These are phyloP conservation scores for Floccularia luteovirens DNA, from an alignment of 768 basidiomycete species.

Conservation along the genomic window DNA sequence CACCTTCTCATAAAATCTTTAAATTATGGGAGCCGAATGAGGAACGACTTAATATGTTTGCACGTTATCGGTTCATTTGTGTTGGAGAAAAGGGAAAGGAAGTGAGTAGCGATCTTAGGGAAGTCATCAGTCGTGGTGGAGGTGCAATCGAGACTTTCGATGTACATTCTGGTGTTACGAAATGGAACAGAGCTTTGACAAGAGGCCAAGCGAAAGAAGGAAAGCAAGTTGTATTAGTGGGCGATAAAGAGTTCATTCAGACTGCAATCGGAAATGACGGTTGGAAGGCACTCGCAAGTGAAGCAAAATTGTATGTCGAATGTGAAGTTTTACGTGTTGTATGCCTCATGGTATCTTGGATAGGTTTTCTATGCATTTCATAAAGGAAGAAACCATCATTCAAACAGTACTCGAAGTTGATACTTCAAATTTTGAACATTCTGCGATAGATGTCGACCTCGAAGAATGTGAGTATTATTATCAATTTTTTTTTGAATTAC, in stretches of 20 bases:
- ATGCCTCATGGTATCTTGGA: not conserved
- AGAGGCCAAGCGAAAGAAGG: conserved; percentile 45
- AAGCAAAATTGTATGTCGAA: conserved; percentile 24
- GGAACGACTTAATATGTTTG: conserved; percentile 48
- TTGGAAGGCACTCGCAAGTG: conserved; percentile 46
- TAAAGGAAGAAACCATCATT: conserved; percentile 39
- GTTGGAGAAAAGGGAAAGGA: conserved; percentile 49
- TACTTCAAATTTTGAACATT: conserved; percentile 17
- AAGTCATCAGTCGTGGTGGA: conserved; percentile 47
- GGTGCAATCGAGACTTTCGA: conserved; percentile 61
- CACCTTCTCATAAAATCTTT: conserved; percentile 37
- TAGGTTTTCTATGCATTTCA: conserved; percentile 34
- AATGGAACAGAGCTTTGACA: conserved; percentile 43
- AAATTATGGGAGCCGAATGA: conserved; percentile 66
- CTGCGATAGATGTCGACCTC: conserved; percentile 9
- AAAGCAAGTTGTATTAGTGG: conserved; percentile 44
- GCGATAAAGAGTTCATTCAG: conserved; percentile 36
- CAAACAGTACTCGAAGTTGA: conserved; percentile 38
- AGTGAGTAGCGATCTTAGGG: conserved; percentile 38
- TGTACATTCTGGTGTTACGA: conserved; percentile 36
- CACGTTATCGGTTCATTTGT: conserved; percentile 48
- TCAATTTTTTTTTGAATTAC: not conserved
- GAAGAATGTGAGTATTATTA: conserved; percentile 8
- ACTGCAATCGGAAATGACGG: conserved; percentile 43
- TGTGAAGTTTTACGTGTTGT: not conserved